Conservation (phyloP, 768 basidiomycete species). For the Pholiota molesta region DNA sequence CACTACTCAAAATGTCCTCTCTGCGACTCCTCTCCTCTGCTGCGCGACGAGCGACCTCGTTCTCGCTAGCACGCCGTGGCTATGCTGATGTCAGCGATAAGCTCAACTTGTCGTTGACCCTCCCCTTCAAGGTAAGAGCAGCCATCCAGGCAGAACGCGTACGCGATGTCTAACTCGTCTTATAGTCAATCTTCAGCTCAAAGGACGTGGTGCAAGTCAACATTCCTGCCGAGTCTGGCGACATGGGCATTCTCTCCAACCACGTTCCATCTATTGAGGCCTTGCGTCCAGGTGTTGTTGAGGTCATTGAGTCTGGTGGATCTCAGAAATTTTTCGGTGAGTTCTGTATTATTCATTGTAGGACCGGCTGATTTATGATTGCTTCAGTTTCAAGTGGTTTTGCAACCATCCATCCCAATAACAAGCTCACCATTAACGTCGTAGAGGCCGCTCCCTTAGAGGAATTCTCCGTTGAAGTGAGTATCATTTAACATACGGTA, state of each 20-base stretch:
- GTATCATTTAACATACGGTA: constrained; percentile 18
- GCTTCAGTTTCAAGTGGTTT: constrained; percentile 90
- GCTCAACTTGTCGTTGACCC: constrained; percentile 89
- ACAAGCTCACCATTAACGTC: constrained; percentile 94
- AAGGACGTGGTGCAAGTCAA: constrained; percentile 96
- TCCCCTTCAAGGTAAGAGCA: constrained; percentile 85
- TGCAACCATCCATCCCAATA: constrained; percentile 97
- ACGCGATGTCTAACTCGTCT: constrained; percentile 11
- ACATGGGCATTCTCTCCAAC: constrained; percentile 99
- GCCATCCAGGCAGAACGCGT: constrained; percentile 6
- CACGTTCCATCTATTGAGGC: constrained; percentile 98
- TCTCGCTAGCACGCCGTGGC: constrained; percentile 68
- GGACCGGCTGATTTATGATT: constrained; percentile 4
- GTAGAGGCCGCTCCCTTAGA: constrained; percentile 95
- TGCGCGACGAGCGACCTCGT: constrained; percentile 58
- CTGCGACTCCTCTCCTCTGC: constrained; percentile 71
- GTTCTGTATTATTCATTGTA: constrained; percentile 38
- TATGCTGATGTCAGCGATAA: constrained; percentile 93
- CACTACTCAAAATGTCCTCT: constrained; percentile 64
- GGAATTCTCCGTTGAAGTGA: constrained; percentile 87
- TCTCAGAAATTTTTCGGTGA: constrained; percentile 98
- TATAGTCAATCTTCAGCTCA: constrained; percentile 87
- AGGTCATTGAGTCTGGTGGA: constrained; percentile 82
- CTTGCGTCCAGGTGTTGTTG: constrained; percentile 90
- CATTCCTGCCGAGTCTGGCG: constrained; percentile 89